Conservation (phyloP, 192 early-diverging fungal genomes). For the Coemansia aciculifera region DNA sequence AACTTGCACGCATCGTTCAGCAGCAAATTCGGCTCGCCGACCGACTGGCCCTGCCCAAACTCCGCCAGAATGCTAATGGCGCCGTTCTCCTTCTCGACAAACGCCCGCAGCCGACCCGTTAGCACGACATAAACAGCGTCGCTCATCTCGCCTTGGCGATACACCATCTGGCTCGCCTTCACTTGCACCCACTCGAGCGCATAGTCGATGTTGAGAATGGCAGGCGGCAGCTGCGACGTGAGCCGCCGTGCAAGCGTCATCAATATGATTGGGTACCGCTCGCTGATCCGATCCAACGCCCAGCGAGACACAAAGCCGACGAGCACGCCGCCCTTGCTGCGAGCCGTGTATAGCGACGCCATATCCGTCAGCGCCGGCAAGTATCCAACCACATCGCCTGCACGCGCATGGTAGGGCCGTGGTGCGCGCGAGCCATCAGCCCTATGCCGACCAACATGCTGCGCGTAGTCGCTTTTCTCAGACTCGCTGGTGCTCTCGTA, state of each 20-base stretch:
- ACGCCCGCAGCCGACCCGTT: conserved; percentile 88
- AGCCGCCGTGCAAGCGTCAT: conserved; percentile 88
- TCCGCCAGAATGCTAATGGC: conserved; percentile 84
- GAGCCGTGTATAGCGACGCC: conserved; percentile 83
- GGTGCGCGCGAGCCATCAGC: conserved; percentile 29
- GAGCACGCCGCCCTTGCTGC: conserved; percentile 73
- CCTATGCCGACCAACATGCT: background rate
- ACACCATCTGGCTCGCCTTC: conserved; percentile 89
- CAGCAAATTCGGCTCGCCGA: conserved; percentile 93
- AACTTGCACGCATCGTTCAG: conserved; percentile 68
- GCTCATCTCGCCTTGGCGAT: conserved; percentile 80
- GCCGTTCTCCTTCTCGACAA: conserved; percentile 64
- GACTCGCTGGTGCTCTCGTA: background rate
- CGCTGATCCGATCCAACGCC: conserved; percentile 80
- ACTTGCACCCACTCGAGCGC: conserved; percentile 95
- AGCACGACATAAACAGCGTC: conserved; percentile 93
- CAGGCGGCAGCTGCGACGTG: conserved; percentile 75
- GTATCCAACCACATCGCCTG: conserved; percentile 92
- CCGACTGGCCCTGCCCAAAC: conserved; percentile 92
- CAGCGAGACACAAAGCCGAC: conserved; percentile 88
- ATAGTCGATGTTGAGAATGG: conserved; percentile 79
- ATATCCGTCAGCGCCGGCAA: conserved; percentile 89
- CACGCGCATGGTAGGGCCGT: conserved; percentile 68
- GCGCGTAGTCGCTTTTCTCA: conserved; percentile 12
- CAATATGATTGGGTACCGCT: conserved; percentile 79